Conservation (phyloP, 257 asterid species). For the Solanum tarijense region DNA sequence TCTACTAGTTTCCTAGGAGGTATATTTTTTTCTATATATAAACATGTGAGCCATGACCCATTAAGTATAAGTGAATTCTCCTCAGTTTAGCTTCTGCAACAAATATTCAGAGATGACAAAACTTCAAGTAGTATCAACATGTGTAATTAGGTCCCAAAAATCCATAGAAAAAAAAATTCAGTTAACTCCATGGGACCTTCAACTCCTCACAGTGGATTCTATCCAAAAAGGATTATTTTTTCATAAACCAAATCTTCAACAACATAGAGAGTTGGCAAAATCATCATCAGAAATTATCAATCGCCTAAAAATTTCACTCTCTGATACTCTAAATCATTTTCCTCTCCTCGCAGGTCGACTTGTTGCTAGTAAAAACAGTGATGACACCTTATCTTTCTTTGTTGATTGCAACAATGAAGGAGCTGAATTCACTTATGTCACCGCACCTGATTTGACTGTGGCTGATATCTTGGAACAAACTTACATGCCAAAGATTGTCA, state of each 20-base stretch:
- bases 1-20: too few relatives aligned
- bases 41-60: not conserved
- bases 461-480: slow-evolving; percentile 12
- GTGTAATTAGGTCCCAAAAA: not conserved
- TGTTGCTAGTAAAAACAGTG: not conserved
- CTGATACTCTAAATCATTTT: slow-evolving; percentile 31
- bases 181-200: slow-evolving; percentile 32
- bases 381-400: slow-evolving; percentile 9
- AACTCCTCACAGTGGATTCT: slow-evolving; percentile 10
- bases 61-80: not conserved
- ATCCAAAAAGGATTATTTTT: slow-evolving; percentile 34
- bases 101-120: not conserved
- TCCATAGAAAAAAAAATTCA: not conserved
- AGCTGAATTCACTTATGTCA: slow-evolving; percentile 24
- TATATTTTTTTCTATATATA: too few relatives aligned
- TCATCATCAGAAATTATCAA: not conserved
- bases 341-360: slow-evolving; percentile 54
- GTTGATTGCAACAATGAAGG: slow-evolving; percentile 35
- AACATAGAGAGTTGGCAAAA: not conserved
- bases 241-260: slow-evolving; percentile 13
- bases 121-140: slow-evolving; percentile 6
- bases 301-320: slow-evolving; percentile 35
- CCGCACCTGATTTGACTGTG: slow-evolving; percentile 1
- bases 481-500: slow-evolving; percentile 10
- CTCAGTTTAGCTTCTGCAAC: not conserved